These are phyloP conservation scores for Tuber borchii DNA, from an alignment of 495 filamentous ascomycete species.

Conservation along the genomic window DNA sequence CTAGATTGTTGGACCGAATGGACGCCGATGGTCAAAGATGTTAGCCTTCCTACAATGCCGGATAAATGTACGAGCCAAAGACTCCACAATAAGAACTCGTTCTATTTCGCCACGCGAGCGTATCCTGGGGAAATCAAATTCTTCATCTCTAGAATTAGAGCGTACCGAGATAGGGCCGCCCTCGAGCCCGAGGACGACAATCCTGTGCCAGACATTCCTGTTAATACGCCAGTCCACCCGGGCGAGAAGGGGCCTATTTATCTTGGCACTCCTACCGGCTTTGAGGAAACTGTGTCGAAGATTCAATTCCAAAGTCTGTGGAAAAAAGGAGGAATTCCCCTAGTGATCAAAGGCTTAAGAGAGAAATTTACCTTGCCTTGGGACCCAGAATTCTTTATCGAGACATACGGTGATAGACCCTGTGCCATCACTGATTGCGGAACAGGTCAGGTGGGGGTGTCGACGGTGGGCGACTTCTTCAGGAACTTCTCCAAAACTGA, in stretches of 20 bases:
- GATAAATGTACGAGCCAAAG: constrained; percentile 29
- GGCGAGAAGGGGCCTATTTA: constrained; percentile 20
- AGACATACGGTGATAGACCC: constrained; percentile 22
- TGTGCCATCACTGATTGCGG: constrained; percentile 37
- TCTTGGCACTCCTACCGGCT: constrained; percentile 31
- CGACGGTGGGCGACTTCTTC: constrained; percentile 38
- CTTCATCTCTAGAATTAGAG: neutral
- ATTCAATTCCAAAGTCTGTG: constrained; percentile 30
- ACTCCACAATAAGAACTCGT: constrained; percentile 22
- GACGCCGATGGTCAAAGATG: constrained; percentile 13
- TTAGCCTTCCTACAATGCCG: constrained; percentile 7
- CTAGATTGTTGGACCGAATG: constrained; percentile 40
- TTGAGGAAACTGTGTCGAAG: constrained; percentile 13
- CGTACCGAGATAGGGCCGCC: neutral
- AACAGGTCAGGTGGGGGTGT: neutral
- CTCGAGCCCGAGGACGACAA: constrained; percentile 13
- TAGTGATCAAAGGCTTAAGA: constrained; percentile 35
- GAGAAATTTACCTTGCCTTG: constrained; percentile 39
- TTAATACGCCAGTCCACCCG: constrained; percentile 10
- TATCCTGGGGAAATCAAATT: constrained; percentile 24
- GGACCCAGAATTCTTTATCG: constrained; percentile 39
- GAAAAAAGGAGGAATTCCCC: constrained; percentile 33
- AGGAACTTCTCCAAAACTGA: constrained; percentile 16
- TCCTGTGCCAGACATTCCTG: constrained; percentile 25
- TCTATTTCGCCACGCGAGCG: constrained; percentile 38